Base-by-base conservation (phyloP, 2,329 filamentous ascomycete genomes). In the Chaetomiaceae sp. region DNA sequence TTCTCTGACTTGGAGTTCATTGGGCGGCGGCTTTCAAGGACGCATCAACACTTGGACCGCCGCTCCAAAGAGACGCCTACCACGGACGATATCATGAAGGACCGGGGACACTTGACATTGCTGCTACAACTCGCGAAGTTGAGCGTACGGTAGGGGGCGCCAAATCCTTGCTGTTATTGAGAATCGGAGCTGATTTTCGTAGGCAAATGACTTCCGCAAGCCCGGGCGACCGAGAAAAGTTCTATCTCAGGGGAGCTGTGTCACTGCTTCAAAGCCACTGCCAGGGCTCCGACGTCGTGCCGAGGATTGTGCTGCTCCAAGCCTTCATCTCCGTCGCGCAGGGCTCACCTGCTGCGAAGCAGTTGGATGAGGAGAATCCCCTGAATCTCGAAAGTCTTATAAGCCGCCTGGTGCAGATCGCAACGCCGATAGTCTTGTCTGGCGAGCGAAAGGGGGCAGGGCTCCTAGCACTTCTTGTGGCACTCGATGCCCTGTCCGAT, bases 171-270 rank as follows among this genome's bases (percentile, higher is more conserved):
- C 10, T 2, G 12, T 7, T 24, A 6, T 24, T 24, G 22, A 32
- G 15, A 14, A 32, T 11, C 29, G 15, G 9, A 20, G 35, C 52
- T 58, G 37, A 58, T 34, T 9, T 24, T 37, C 7, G 12, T 26
- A 68, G 62, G 32, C 71, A 73, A 54, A 74, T 74, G 70, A 59
- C 65, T 2, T 42, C 34, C 22, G 65, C 66, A 2, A 65, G 69
- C 39, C 58, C 67, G 17, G 69, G 71, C 6, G 67, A 71, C 14
- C 64, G 70, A 51, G 71, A 70, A 20, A 56, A 52, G 38, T 22
- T 42, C 0, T 59, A 58, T 40, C 42, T 74, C 37, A 50, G 42
- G n/a, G 55, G 57, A 14, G 58, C 61, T 19, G 46, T 55, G 3
- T 42, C 46, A 3, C 56, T 61, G 19, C 49, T 65, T 6, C 48